A percentile compares a stretch with the other conserved stretches of the same genome.
Evolutionary conservation across 2,329 filamentous ascomycete species (phyloP).

Genomic region (Cordyceps sp.): DNA sequence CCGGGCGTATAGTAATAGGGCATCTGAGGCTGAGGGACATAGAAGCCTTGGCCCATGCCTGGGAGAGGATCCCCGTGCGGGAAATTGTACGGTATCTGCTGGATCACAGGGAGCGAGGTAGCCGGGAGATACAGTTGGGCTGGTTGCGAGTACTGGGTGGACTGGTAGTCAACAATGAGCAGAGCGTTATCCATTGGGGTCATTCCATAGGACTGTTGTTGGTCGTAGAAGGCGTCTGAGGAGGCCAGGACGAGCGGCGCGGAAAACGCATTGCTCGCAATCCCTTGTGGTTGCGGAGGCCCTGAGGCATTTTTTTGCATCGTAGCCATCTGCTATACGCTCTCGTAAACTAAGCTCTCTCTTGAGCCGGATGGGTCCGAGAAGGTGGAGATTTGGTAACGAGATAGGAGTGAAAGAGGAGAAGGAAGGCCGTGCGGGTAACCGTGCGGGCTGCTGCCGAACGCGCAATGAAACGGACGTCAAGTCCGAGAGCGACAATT

Average conservation of each 20-base stretch:
- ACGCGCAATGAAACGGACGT: no score
- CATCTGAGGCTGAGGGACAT: constrained; percentile 27
- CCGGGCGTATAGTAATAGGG: constrained; percentile 24
- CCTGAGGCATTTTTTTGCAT: not conserved
- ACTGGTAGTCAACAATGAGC: constrained; percentile 22
- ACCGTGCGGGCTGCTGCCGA: no score
- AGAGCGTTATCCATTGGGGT: constrained; percentile 24
- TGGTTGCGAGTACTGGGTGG: constrained; percentile 18
- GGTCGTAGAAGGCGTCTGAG: constrained; percentile 5
- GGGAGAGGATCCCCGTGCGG: constrained; percentile 21
- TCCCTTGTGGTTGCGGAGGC: not conserved
- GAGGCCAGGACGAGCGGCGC: constrained; percentile 25
- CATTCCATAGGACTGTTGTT: constrained; percentile 28
- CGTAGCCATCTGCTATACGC: constrained; percentile 1
- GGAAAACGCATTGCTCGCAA: constrained; percentile 20
- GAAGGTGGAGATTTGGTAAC: no score
- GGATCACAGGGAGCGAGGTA: constrained; percentile 20
- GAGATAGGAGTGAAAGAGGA: no score
- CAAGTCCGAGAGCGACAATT: no score
- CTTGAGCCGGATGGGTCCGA: no score
- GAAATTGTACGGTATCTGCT: constrained; percentile 19
- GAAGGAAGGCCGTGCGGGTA: no score
- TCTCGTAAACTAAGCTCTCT: no score
- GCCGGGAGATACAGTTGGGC: constrained; percentile 16
- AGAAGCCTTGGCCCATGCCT: constrained; percentile 26